Percentiles rank a stretch among this genome's conserved stretches.
phyloP scores from a whole-genome alignment of 2,329 filamentous ascomycete species.

The Purpureocillium lavendulum region DNA sequence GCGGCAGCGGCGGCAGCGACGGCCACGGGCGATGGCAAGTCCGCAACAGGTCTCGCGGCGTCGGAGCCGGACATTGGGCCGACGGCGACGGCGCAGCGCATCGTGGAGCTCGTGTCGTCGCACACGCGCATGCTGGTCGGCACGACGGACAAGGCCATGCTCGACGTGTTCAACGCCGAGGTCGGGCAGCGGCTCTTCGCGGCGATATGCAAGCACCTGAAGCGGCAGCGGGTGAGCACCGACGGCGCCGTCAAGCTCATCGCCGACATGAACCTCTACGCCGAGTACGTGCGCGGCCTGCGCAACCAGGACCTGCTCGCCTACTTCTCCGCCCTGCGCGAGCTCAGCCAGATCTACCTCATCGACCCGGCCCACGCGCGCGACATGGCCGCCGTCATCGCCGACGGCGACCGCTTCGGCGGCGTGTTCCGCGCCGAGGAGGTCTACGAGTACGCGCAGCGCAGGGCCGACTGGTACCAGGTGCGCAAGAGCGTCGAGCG shows the following conservation, averaged over 20 bases:
- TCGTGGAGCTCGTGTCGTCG: constrained; percentile 77
- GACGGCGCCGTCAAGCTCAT: constrained; percentile 88
- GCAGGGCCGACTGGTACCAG: constrained; percentile 89
- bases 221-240: constrained; percentile 85
- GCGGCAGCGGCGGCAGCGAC: constrained; percentile 9
- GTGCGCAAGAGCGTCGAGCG: constrained; percentile 84
- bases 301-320: constrained; percentile 75
- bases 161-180: constrained; percentile 98
- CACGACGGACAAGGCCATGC: constrained; percentile 94
- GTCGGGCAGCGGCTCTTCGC: constrained; percentile 89
- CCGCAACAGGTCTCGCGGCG: constrained; percentile 18
- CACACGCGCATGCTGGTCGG: constrained; percentile 91
- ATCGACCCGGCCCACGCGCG: constrained; percentile 80
- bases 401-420: constrained; percentile 80
- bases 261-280: constrained; percentile 93
- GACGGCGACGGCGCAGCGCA: constrained; percentile 67
- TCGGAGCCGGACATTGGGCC: constrained; percentile 49
- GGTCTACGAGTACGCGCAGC: constrained; percentile 93
- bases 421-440: constrained; percentile 94
- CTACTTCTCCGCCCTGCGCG: constrained; percentile 86
- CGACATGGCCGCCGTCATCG: constrained; percentile 91
- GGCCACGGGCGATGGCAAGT: constrained; percentile 14
- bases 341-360: constrained; percentile 91
- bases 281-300: constrained; percentile 72
- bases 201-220: constrained; percentile 92